Conservation (phyloP, 2,329 filamentous ascomycete species). For the Onygena corvina region DNA sequence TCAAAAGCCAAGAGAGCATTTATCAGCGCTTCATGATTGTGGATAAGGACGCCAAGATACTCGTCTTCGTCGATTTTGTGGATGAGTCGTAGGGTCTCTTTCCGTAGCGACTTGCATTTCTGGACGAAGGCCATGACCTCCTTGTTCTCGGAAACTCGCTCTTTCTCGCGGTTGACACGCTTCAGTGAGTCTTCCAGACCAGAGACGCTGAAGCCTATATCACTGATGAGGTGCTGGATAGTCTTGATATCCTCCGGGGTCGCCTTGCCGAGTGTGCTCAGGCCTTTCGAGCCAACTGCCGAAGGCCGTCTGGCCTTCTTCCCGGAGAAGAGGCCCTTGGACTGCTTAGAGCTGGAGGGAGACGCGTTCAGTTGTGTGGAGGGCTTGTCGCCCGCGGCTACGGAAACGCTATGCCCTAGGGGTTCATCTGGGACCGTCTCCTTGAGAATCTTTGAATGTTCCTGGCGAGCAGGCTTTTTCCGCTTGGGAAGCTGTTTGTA, state of each 20-base stretch:
- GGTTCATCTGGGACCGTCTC: constrained; percentile 52
- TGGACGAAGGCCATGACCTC: constrained; percentile 69
- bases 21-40: constrained; percentile 93
- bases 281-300: constrained; percentile 59
- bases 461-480: constrained; percentile 63
- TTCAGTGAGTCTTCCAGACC: constrained; percentile 80
- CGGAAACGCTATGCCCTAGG: constrained; percentile 31
- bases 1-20: constrained; percentile 88
- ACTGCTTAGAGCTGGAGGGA: constrained; percentile 26
- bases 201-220: constrained; percentile 78
- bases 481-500: constrained; percentile 56
- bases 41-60: constrained; percentile 79
- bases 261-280: constrained; percentile 57
- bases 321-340: constrained; percentile 27
- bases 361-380: constrained; percentile 23
- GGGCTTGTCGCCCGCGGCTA: constrained; percentile 30
- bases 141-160: constrained; percentile 75
- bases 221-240: constrained; percentile 79
- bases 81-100: constrained; percentile 82
- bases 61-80: constrained; percentile 84
- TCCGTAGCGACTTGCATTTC: constrained; percentile 68
- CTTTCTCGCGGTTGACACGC: constrained; percentile 76
- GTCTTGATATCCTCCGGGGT: constrained; percentile 46
- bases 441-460: constrained; percentile 67
- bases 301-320: constrained; percentile 57